Evolutionary conservation across 352 stramenopile species (phyloP), one percentile per base, ranked within the genome.

Genomic region (Phytopythium kandeliae): DNA sequence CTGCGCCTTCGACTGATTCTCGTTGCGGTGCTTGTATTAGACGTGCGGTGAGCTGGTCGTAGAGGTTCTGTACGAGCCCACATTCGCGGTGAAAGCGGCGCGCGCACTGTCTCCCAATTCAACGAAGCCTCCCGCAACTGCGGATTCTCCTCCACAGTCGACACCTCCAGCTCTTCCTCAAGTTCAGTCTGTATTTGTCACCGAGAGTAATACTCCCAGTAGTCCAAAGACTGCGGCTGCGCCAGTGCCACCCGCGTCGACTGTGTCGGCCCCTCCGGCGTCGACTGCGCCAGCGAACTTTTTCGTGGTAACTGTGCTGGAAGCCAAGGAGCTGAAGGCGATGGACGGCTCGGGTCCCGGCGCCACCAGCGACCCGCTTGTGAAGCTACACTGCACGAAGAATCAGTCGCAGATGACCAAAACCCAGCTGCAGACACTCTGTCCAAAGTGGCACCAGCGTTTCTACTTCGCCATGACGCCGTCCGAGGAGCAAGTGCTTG

Each of bases 321-420:
- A 91, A 52, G 80, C 55, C 2, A 71, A 66, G 15, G 74, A 72
- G 0, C 42, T 91, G 17, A 53, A 78, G 12, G 74, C 77, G 15
- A 70, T 60, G 57, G 77, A 89, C 30, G 78, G 76, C 24, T 72
- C 65, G 16, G 78, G 76, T 0, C 65, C 67, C 26, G 68, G 79
- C 19, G 74, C 73, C 16, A 75, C 79, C 2, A 91, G 77, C 51
- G 78, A 91, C 41, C 80, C 80, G 37, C 77, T 86, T 34, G 78
- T 89, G 12, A 71, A 76, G 30, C 24, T 91, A 31, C 55, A 63
- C 28, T 81, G 65, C 57, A 77, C 69, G 12, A 72, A 75, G 48
- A 85, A 85, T 49, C 63, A 71, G 36, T 65, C 67, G 7, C 75
- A 88, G 55, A 60, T 64, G n/a, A 87, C 80, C 26, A 77, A 76